Conservation (phyloP, 306 rosid species). For the Rosa rugosa region DNA sequence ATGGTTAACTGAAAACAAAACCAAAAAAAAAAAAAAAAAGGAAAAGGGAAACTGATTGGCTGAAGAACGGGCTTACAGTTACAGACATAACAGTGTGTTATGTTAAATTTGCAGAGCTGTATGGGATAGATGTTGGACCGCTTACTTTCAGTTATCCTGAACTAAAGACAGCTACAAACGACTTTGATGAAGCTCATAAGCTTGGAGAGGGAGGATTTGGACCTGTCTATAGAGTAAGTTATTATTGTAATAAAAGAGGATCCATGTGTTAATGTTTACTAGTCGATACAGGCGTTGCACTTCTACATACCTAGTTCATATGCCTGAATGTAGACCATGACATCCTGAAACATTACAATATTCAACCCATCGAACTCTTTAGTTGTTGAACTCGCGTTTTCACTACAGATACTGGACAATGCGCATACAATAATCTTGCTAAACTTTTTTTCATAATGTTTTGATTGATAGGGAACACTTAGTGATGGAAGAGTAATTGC, state of each 20-base stretch:
- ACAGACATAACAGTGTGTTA: not conserved
- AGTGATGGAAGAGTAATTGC: conserved; percentile 73
- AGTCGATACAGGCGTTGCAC: not conserved
- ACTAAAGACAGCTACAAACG: conserved; percentile 61
- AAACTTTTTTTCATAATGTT: not conserved
- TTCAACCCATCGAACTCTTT: not conserved
- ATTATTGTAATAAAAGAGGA: not conserved
- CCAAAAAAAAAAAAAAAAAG: not conserved
- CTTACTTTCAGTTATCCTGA: conserved; percentile 64
- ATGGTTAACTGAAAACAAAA: not conserved
- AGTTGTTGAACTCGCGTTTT: not conserved
- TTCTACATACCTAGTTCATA: not conserved
- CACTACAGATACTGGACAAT: not conserved
- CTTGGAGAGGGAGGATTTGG: conserved; percentile 94
- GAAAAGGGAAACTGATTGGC: not conserved
- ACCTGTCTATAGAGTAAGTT: conserved; percentile 69
- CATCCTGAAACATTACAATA: not conserved
- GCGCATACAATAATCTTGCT: not conserved
- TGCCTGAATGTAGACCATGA: not conserved
- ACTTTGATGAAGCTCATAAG: conserved; percentile 53
- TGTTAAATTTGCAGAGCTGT: conserved; percentile 50
- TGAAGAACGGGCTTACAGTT: not conserved
- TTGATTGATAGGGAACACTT: conserved; percentile 57
- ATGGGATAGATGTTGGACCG: conserved; percentile 63
- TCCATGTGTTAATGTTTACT: not conserved